Conservation (phyloP, 805 yeast species). For the Hyphopichia homilentoma region DNA sequence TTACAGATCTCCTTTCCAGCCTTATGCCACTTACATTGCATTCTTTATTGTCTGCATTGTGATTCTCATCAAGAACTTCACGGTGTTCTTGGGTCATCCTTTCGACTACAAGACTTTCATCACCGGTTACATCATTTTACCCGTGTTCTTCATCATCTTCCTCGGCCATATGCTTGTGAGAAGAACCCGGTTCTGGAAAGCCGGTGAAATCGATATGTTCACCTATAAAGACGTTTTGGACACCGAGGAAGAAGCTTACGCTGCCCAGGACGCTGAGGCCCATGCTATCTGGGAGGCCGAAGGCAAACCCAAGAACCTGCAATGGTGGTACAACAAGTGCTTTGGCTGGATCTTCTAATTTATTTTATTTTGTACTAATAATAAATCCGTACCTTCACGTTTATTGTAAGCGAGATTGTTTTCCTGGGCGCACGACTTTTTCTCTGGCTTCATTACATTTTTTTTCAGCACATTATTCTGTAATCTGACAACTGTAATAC, state of each 20-base stretch:
- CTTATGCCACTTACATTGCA: constrained; percentile 62
- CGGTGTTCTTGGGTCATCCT: constrained; percentile 56
- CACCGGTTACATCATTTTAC: constrained; percentile 76
- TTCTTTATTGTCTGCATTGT: constrained; percentile 51
- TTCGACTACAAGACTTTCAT: constrained; percentile 66
- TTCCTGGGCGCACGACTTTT: no score
- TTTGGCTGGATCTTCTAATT: constrained; percentile 47
- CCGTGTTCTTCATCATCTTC: constrained; percentile 30
- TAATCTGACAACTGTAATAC: no score
- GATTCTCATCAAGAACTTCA: constrained; percentile 64
- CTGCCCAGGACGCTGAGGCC: constrained; percentile 28
- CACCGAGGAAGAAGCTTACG: constrained; percentile 45
- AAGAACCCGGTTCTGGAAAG: background rate
- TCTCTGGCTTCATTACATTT: no score
- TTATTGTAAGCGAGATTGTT: no score
- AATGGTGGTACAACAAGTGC: constrained; percentile 47
- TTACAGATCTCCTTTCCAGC: constrained; percentile 65
- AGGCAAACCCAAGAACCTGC: constrained; percentile 38
- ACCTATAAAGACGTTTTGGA: constrained; percentile 56
- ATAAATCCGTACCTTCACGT: no score
- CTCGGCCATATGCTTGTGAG: background rate
- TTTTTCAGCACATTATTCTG: no score
- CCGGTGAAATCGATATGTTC: constrained; percentile 9
- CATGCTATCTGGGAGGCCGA: constrained; percentile 38
- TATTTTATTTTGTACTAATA: no score